Evolutionary conservation across 2,329 filamentous ascomycete genomes (phyloP), one percentile per base, ranked within the genome.

Genomic region (Paraphoma chrysanthemicola): DNA sequence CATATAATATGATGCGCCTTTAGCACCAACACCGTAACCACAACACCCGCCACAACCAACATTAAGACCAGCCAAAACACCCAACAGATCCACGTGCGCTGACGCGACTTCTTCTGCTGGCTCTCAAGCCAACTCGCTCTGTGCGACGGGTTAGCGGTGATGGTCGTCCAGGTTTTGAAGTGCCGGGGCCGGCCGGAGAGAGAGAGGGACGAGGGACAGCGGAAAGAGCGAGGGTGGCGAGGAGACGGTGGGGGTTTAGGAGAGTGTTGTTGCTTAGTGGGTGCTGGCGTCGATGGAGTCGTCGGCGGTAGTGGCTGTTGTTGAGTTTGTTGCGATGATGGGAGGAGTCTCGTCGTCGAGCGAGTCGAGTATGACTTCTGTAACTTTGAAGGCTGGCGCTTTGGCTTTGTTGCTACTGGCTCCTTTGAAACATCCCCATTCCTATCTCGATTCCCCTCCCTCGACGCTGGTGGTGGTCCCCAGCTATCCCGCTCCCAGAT

Each of bases 91-190:
- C 78, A 79, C 18, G 79, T 79, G 9, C 81, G 77, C 45, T 78
- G 79, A 4, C 71, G 66, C 52, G 76, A 76, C 64, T 87, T 87
- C 47, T 71, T 71, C 14, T 77, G 74, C 72, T 86, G 79, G 6
- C 75, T 75, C 36, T 77, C 77, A 31, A 87, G 82, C 85, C 85
- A 87, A 49, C 79, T 79, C 61, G 82, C 76, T 54, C 83, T 86
- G 60, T 58, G 57, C 10, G 52, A 43, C 14, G 64, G 61, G 68
- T 72, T 62, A 71, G 63, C 60, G 38, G 65, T 59, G 36, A 75
- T 70, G 18, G 62, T 64, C 6, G 73, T 75, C 63, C 70, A 72
- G 59, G 72, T 75, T 16, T 68, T 67, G 61, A 75, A 75, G 17
- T 58, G 61, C 7, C 54, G 51, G 1, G 71, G 69, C 31, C 72